Evolutionary conservation across 441 rosid species (phyloP), one percentile per base, ranked within the genome.

Genomic region (Pelargonium citronellum): DNA sequence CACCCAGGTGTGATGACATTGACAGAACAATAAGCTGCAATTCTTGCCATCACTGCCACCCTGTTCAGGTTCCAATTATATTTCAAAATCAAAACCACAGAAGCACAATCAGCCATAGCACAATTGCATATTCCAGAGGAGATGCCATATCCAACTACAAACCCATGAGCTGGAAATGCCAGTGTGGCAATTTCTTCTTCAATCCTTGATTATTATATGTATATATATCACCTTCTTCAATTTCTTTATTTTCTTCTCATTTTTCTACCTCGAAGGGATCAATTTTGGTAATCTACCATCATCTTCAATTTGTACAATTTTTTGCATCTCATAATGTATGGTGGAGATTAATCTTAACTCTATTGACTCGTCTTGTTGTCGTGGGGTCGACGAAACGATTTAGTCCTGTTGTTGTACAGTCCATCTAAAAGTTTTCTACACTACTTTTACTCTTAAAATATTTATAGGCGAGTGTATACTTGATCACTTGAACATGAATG

Each of bases 121-220:
- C 64, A 58, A 64, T 79, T 65, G 80, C 84, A 2, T 75, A 82
- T 75, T 78, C 77, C 0, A 87, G 90, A 84, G 97, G 96, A 19
- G 90, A 86, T 37, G 89, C 77, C 69, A 49, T 69, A 60, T 77
- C 98, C 74, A 91, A 91, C 72, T 93, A 93, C 84, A 93, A 93
- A 79, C 97, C 98, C 78, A 88, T 93, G 84, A 83, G 96, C 68
- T 93, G 98, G 98, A 93, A 91, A 74, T 93, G 98, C 91, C 91
- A 88, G 78, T 93, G 98, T 69, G 98, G 96, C 39, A 83, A 88
- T 79, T 57, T 82, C 64, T 78, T 88, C 47, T 82, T 85, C 75
- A 84, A 87, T 68, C 98, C 98, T 73, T 93, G 77, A 5, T 66
- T n/a, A n/a, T n/a, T n/a, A n/a, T n/a, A n/a, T n/a, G n/a, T n/a